A percentile compares a stretch with the other conserved stretches of the same genome.
phyloP scores from a whole-genome alignment of 345 rosid species.

The Jatropha curcas region DNA sequence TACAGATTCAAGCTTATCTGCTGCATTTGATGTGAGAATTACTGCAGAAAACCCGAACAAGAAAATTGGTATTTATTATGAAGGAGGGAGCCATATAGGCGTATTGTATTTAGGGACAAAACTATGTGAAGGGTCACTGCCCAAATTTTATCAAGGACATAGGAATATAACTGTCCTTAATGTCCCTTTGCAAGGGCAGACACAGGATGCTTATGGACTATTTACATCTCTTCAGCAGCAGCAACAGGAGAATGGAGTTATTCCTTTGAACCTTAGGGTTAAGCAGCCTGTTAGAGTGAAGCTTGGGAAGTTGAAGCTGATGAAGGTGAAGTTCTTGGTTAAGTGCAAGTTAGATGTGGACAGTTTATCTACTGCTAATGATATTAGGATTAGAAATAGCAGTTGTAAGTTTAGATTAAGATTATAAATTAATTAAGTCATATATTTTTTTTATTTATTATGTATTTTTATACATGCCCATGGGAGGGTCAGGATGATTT shows the following conservation, averaged over 20 bases:
- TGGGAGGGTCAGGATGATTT: background rate
- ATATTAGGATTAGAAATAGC: conserved; percentile 51
- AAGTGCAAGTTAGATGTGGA: conserved; percentile 61
- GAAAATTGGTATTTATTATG: conserved; percentile 78
- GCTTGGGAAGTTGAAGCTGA: conserved; percentile 70
- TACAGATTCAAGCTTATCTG: conserved; percentile 47
- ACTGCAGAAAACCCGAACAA: conserved; percentile 72
- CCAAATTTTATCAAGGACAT: conserved; percentile 94
- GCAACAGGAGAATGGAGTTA: conserved; percentile 44
- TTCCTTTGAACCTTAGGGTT: conserved; percentile 66
- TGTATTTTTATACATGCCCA: background rate
- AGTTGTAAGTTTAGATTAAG: conserved; percentile 65
- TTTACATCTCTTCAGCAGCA: conserved; percentile 39
- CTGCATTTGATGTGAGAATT: conserved; percentile 60
- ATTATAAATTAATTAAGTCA: conserved; percentile 29
- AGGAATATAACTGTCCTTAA: conserved; percentile 65
- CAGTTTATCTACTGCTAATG: conserved; percentile 40
- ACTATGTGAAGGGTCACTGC: conserved; percentile 70
- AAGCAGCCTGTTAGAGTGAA: conserved; percentile 79
- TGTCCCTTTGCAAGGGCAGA: conserved; percentile 56
- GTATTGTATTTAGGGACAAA: conserved; percentile 52
- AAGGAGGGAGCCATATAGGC: conserved; percentile 69
- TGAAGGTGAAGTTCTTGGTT: conserved; percentile 57
- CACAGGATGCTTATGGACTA: conserved; percentile 49
- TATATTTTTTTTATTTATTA: background rate